Evolutionary conservation across 1,284 basidiomycete species (phyloP).

Genomic region (Sporisorium graminicola): DNA sequence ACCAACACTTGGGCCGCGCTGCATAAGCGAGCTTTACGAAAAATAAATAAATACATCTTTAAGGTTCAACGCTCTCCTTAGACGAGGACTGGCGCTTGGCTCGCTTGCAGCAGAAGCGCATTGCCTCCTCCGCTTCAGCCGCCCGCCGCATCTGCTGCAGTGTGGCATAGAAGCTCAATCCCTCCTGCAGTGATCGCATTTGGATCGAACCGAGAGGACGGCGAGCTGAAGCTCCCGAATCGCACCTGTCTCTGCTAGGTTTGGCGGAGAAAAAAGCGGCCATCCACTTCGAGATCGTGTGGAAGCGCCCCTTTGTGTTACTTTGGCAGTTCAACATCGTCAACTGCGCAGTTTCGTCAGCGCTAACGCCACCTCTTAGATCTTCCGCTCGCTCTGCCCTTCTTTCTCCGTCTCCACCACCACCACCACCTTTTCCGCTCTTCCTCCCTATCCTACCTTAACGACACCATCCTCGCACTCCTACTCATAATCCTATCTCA

Average conservation of each 20-base stretch:
- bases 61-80: constrained; percentile 21
- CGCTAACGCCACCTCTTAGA: background rate
- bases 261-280: background rate
- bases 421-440: constrained; percentile 10
- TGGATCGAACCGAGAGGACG: too few relatives aligned
- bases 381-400: background rate
- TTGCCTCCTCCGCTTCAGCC: background rate
- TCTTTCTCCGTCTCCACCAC: constrained; percentile 22
- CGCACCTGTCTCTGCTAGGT: background rate
- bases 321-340: background rate
- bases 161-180: background rate
- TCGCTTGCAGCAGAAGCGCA: background rate
- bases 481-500: constrained; percentile 5
- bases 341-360: constrained; percentile 12
- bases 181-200: too few relatives aligned
- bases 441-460: background rate
- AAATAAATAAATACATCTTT: background rate
- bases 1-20: constrained; percentile 22
- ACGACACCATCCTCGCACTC: background rate
- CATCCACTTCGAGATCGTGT: too few relatives aligned
- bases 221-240: background rate
- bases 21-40: background rate
- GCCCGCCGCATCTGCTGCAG: constrained; percentile 3
- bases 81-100: constrained; percentile 1
- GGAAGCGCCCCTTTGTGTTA: background rate